A percentile compares a stretch with the other conserved stretches of the same genome.
Conservation (phyloP, 2,329 filamentous ascomycete genomes). For the Fusarium nisikadoi region DNA sequence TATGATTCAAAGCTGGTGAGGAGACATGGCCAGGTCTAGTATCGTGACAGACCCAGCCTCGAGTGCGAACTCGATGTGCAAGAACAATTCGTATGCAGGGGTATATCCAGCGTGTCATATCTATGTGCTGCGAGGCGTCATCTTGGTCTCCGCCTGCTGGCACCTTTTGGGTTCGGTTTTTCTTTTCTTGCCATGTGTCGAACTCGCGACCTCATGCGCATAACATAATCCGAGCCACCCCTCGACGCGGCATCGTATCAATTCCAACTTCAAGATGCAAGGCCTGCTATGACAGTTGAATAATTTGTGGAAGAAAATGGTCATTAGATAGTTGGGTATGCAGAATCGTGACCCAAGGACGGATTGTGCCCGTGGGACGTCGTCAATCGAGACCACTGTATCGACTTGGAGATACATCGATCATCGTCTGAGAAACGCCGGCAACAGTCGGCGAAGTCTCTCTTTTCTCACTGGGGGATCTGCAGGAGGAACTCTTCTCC, state of each 20-base stretch:
- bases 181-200: constrained; percentile 25
- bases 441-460: constrained; percentile 24
- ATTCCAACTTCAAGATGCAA: constrained; percentile 43
- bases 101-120: constrained; percentile 48
- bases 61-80: constrained; percentile 41
- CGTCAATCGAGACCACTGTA: constrained; percentile 19
- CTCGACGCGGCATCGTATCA: constrained; percentile 36
- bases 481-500: constrained; percentile 31
- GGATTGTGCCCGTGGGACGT: constrained; percentile 20
- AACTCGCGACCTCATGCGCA: constrained; percentile 35
- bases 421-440: constrained; percentile 35
- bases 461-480: constrained; percentile 14
- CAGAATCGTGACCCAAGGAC: constrained; percentile 28
- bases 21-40: constrained; percentile 39
- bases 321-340: constrained; percentile 44
- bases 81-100: constrained; percentile 46
- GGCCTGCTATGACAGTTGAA: constrained; percentile 45
- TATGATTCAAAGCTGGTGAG: constrained; percentile 44
- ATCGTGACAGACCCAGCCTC: constrained; percentile 44
- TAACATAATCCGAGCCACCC: constrained; percentile 31
- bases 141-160: constrained; percentile 38
- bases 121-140: constrained; percentile 44
- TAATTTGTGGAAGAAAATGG: constrained; percentile 40
- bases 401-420: constrained; percentile 3
- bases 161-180: constrained; percentile 35